Evolutionary conservation across 345 rosid genomes (phyloP), one percentile per base, ranked within the genome.

Genomic region (Aquilaria malaccensis): DNA sequence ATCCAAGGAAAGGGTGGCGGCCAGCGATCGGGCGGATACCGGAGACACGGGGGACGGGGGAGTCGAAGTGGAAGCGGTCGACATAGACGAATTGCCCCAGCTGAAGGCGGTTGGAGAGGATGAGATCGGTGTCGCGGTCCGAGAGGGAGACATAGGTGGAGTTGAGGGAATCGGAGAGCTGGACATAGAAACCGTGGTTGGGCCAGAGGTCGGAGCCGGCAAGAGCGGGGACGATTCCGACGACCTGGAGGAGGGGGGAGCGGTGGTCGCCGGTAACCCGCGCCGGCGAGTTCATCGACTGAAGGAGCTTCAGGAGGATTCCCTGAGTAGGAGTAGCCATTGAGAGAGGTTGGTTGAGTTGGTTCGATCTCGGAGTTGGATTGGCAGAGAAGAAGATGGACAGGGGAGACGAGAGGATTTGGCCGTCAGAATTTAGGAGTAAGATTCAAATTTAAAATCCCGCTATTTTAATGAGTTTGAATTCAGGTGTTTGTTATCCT

Each of bases 191-290:
- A 53, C 97, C 97, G 63, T 86, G 96, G 73, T 89, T 94, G 1
- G 99, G 89, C 84, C 86, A 84, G 72, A 94, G 90, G 65, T 89
- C 95, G 59, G 97, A 83, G 13, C 87, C 97, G 15, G 99, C 84
- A 11, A 87, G 92, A 43, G 96, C 96, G 0, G 99, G 99, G 14
- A 94, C 96, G 2, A 94, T 94, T 61, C 96, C 95, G 57, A 86
- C 78, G 66, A 94, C 91, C 70, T 94, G 97, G 57, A 94, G 84
- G 58, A 78, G 85, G n/a, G 99, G 72, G 45, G 89, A 87, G 64
- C 97, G 88, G 87, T 94, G 97, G 76, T 94, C 99, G 30, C 97
- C 96, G 64, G 96, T 81, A 55, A 87, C 89, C 0, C 99, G 90
- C 29, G 81, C 60, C 11, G 75, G 22, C n/a, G 98, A 74, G 78